phyloP scores from a whole-genome alignment of 805 yeast genomes.

The Clavispora vitiphila region DNA sequence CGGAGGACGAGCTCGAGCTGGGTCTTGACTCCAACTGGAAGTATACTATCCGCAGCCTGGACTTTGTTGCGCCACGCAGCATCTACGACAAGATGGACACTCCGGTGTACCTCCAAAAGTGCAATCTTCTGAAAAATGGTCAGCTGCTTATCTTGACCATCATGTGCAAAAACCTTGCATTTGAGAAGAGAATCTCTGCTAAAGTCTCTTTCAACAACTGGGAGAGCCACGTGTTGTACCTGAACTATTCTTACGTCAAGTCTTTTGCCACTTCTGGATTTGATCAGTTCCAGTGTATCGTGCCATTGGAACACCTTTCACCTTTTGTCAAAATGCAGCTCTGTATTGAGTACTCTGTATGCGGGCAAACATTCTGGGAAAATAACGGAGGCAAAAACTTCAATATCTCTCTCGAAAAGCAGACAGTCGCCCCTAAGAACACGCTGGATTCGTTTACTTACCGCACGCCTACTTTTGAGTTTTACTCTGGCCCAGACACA shows the following conservation, averaged over 20 bases:
- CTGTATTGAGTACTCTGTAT: slow-evolving; percentile 29
- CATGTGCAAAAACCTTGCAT: slow-evolving; percentile 32
- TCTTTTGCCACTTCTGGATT: slow-evolving; percentile 24
- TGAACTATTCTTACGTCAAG: slow-evolving; percentile 17
- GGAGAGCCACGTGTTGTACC: slow-evolving; percentile 30
- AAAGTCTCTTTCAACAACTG: slow-evolving; percentile 49
- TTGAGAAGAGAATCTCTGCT: slow-evolving; percentile 32
- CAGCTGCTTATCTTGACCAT: slow-evolving; percentile 21
- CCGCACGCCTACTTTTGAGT: slow-evolving; percentile 8
- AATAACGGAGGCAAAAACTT: slow-evolving; percentile 33
- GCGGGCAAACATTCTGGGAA: slow-evolving; percentile 32
- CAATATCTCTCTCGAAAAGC: slow-evolving; percentile 24
- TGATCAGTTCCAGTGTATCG: slow-evolving; percentile 48
- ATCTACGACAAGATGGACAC: slow-evolving; percentile 13
- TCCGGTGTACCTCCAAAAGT: slow-evolving; percentile 31
- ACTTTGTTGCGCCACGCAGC: slow-evolving; percentile 13
- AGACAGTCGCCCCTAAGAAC: not conserved
- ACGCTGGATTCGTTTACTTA: slow-evolving; percentile 8
- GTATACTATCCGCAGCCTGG: slow-evolving; percentile 9
- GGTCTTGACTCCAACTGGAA: slow-evolving; percentile 11
- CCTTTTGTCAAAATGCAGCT: slow-evolving; percentile 28
- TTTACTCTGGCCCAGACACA: not conserved
- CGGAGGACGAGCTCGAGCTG: slow-evolving; percentile 14
- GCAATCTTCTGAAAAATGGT: slow-evolving; percentile 26
- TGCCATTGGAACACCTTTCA: slow-evolving; percentile 36